These are phyloP conservation scores for Phytophthora pseudosyringae DNA, from an alignment of 352 stramenopile genomes.

Conservation along the genomic window DNA sequence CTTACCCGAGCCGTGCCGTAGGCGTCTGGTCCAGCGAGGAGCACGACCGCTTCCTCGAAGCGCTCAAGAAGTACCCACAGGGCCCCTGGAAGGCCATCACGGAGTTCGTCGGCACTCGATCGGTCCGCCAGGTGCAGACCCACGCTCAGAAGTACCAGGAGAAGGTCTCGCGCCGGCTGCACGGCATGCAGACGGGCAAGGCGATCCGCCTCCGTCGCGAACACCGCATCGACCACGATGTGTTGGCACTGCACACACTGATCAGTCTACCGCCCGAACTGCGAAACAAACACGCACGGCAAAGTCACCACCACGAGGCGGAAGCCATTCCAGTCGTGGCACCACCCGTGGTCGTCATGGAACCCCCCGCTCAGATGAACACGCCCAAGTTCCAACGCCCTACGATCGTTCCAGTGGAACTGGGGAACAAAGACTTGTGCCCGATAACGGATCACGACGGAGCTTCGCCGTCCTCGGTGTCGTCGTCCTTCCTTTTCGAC, in stretches of 20 bases:
- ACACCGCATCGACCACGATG: slow-evolving; percentile 67
- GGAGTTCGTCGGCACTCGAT: slow-evolving; percentile 52
- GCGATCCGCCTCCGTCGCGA: slow-evolving; percentile 52
- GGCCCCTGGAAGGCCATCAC: slow-evolving; percentile 61
- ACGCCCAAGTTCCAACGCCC: slow-evolving; percentile 28
- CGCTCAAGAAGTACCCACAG: slow-evolving; percentile 55
- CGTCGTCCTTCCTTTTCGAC: slow-evolving; percentile 37
- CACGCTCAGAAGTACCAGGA: slow-evolving; percentile 76
- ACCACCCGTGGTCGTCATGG: not conserved
- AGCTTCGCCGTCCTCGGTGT: slow-evolving; percentile 43
- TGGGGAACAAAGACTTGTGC: slow-evolving; percentile 15
- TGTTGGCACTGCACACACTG: slow-evolving; percentile 44
- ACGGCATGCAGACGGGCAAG: slow-evolving; percentile 67
- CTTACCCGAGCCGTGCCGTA: slow-evolving; percentile 25
- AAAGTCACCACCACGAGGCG: slow-evolving; percentile 10
- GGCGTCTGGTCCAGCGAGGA: slow-evolving; percentile 65
- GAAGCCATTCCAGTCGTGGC: slow-evolving; percentile 7
- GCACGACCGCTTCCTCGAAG: slow-evolving; percentile 63
- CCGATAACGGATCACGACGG: slow-evolving; percentile 23
- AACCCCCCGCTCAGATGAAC: not conserved
- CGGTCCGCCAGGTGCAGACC: slow-evolving; percentile 72
- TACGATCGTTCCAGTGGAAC: slow-evolving; percentile 26
- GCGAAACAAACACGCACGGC: slow-evolving; percentile 33
- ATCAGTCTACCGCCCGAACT: slow-evolving; percentile 36
- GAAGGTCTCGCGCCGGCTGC: slow-evolving; percentile 65